Conservation (phyloP, 1,139 yeast species). For the Maudiozyma humilis region DNA sequence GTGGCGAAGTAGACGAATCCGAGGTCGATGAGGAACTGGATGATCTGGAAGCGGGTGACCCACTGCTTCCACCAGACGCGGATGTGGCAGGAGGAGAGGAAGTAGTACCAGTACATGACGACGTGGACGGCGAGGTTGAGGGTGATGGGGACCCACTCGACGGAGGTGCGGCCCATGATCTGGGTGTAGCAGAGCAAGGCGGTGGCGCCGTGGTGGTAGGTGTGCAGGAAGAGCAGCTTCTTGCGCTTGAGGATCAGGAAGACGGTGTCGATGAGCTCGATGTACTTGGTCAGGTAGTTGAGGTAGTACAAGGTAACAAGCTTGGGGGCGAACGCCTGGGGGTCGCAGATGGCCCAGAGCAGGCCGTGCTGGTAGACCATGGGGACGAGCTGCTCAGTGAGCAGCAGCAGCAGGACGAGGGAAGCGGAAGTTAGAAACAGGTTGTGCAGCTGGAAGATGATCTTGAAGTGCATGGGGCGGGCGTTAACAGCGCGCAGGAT, state of each 20-base stretch:
- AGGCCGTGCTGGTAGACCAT: slow-evolving; percentile 70
- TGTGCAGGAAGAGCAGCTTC: slow-evolving; percentile 82
- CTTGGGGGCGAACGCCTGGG: slow-evolving; percentile 75
- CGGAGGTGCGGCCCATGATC: slow-evolving; percentile 81
- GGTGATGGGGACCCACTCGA: slow-evolving; percentile 90
- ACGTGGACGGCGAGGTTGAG: slow-evolving; percentile 91
- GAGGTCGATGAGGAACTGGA: slow-evolving; percentile 85
- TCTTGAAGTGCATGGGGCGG: slow-evolving; percentile 64
- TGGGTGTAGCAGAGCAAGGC: slow-evolving; percentile 93
- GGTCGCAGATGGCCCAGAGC: slow-evolving; percentile 76
- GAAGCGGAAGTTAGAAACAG: slow-evolving; percentile 65
- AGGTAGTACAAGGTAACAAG: slow-evolving; percentile 76
- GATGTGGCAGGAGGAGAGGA: slow-evolving; percentile 85
- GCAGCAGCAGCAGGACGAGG: slow-evolving; percentile 53
- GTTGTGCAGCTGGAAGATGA: slow-evolving; percentile 75
- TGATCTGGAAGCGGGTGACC: slow-evolving; percentile 94
- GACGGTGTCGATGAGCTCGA: slow-evolving; percentile 86
- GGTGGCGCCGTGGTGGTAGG: slow-evolving; percentile 98
- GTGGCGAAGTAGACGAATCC: slow-evolving; percentile 88
- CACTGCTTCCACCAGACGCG: slow-evolving; percentile 99
- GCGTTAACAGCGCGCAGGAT: slow-evolving; percentile 44
- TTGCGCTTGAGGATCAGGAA: slow-evolving; percentile 88
- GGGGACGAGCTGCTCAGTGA: slow-evolving; percentile 81
- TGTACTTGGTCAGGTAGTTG: slow-evolving; percentile 67
- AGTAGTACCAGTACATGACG: slow-evolving; percentile 97